phyloP scores from a whole-genome alignment of 192 early-diverging fungal species.

The Backusella tarrabulga region DNA sequence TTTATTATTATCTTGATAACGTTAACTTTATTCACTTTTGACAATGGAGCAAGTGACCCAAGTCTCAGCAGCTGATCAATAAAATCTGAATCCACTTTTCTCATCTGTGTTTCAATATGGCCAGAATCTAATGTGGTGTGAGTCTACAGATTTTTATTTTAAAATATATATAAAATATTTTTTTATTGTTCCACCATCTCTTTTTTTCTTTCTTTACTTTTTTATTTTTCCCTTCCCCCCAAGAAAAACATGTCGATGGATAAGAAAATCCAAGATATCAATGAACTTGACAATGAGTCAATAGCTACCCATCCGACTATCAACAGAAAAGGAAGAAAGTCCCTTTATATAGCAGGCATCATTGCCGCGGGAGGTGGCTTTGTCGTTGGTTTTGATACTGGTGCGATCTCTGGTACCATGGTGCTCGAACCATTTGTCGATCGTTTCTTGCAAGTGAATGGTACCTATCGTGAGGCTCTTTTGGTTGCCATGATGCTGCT shows the following conservation, averaged over 20 bases:
- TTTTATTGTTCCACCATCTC: background rate
- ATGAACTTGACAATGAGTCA: background rate
- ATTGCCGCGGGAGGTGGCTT: constrained; percentile 34
- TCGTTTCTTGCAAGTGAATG: background rate
- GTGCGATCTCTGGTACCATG: constrained; percentile 23
- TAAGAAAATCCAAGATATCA: background rate
- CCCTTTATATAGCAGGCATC: constrained; percentile 19
- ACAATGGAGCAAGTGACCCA: background rate
- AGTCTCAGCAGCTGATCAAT: background rate
- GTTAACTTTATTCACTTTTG: background rate
- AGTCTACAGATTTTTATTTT: background rate
- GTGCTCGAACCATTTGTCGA: constrained; percentile 16
- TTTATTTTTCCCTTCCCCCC: background rate
- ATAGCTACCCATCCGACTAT: background rate
- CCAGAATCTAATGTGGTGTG: background rate
- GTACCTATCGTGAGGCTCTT: constrained; percentile 20
- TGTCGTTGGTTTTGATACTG: constrained; percentile 30
- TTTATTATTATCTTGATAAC: background rate
- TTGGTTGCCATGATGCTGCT: constrained; percentile 35
- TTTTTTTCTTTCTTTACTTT: background rate
- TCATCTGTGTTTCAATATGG: background rate
- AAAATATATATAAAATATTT: background rate
- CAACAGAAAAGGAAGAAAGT: background rate
- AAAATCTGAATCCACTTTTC: background rate
- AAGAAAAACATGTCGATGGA: background rate